These are phyloP conservation scores for Begonia fuchsioides DNA, from an alignment of 306 rosid species.

Conservation along the genomic window DNA sequence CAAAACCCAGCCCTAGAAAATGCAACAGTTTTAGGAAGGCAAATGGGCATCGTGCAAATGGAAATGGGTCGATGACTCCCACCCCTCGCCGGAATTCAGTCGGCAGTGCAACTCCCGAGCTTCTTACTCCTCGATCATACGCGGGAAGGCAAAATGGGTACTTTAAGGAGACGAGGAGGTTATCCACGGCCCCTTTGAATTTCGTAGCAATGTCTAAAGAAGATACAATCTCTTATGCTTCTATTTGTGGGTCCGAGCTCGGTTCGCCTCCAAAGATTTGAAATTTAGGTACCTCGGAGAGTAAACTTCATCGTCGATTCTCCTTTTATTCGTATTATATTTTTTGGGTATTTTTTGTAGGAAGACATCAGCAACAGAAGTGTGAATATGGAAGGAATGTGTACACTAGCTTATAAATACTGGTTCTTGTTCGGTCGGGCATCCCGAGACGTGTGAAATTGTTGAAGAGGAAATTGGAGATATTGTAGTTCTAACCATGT, in stretches of 20 bases:
- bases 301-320: too few species aligned
- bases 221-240: slow-evolving; percentile 81
- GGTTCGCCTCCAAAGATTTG: slow-evolving; percentile 74
- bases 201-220: slow-evolving; percentile 77
- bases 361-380: too few species aligned
- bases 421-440: too few species aligned
- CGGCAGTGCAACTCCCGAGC: slow-evolving; percentile 58
- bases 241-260: slow-evolving; percentile 74
- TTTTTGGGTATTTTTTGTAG: too few species aligned
- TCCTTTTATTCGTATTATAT: too few species aligned
- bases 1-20: slow-evolving; percentile 87
- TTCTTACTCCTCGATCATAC: slow-evolving; percentile 74
- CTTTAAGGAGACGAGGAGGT: slow-evolving; percentile 69
- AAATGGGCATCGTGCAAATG: slow-evolving; percentile 57
- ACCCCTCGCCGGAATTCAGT: slow-evolving; percentile 80
- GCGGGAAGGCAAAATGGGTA: slow-evolving; percentile 89
- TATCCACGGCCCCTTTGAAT: slow-evolving; percentile 77
- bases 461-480: too few species aligned
- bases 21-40: slow-evolving; percentile 72
- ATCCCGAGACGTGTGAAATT: too few species aligned
- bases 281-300: neutral
- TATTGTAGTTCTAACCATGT: too few species aligned
- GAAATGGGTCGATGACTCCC: slow-evolving; percentile 79
- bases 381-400: too few species aligned
- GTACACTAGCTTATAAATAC: too few species aligned